Evolutionary conservation across 352 stramenopile species (phyloP), one percentile per base, ranked within the genome.

Genomic region (Phytophthora pinifolia): DNA sequence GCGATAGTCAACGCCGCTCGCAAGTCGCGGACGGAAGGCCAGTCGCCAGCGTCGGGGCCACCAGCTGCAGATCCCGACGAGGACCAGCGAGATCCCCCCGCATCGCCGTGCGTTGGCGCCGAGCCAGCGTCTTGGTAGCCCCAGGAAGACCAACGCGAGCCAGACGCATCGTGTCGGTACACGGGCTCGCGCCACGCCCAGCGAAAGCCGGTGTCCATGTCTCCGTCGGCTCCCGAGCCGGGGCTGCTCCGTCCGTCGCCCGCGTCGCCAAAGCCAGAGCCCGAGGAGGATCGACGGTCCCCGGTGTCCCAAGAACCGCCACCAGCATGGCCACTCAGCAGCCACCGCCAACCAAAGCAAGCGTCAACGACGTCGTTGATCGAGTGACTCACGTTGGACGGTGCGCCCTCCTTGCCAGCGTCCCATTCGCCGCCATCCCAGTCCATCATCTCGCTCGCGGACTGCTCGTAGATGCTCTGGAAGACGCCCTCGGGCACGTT

Each of bases 401-500:
- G 20, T 9, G 20, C 27, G 6, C 45, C 38, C 10, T 10, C 35
- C 15, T 42, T 7, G 3, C 13, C 39, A 9, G 15, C 30, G 2
- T 31, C n/a, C 56, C 56, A 59, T 37, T 64, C 52, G 5, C 57
- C 45, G 27, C 14, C 17, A 36, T 65, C 57, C 57, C 57, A 65
- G n/a, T 35, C 13, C 49, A 65, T 60, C 12, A 42, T 29, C 14
- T 56, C 25, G 30, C 42, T 53, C 15, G 32, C 15, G 6, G 54
- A 34, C 27, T 48, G 14, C 31, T 54, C 36, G 36, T 62, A 62
- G 12, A 62, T 52, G 9, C 45, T 17, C 37, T 50, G 41, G n/a
- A 77, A 62, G 39, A 71, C 30, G 0, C 60, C 43, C 12, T 77
- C 59, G 5, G 64, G 49, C 12, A 66, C 37, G n/a, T 55, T 33